phyloP scores from a whole-genome alignment of 345 rosid genomes.

The Cochlearia excelsa region DNA sequence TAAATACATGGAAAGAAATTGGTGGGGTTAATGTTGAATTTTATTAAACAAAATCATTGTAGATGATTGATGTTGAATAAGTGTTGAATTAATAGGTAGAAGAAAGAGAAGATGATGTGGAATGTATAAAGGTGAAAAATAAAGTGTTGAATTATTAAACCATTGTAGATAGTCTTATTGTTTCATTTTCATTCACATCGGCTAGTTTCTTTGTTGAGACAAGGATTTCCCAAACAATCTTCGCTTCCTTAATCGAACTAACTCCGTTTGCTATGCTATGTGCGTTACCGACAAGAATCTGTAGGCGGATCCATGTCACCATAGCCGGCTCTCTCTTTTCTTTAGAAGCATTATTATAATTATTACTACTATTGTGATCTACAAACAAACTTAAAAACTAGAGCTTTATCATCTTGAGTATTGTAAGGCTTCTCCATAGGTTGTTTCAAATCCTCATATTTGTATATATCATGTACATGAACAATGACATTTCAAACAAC shows the following conservation, averaged over 20 bases:
- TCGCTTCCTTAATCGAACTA: slow-evolving; percentile 88
- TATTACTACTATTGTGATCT: no score
- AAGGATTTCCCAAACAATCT: slow-evolving; percentile 77
- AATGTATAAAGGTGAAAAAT: no score
- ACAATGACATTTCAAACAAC: slow-evolving; percentile 63
- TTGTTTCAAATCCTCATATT: slow-evolving; percentile 61
- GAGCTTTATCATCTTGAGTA: slow-evolving; percentile 40
- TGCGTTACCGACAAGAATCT: slow-evolving; percentile 55
- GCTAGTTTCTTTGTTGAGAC: slow-evolving; percentile 61
- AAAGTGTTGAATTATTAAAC: no score
- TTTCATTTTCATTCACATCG: slow-evolving; percentile 48
- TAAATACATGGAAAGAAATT: no score
- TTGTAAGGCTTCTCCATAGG: slow-evolving; percentile 55
- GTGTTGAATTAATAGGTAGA: no score
- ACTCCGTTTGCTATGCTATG: slow-evolving; percentile 67
- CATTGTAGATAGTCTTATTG: no score
- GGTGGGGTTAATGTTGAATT: no score
- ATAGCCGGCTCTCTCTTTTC: slow-evolving; percentile 67
- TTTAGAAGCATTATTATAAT: slow-evolving; percentile 59
- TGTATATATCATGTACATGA: slow-evolving; percentile 61
- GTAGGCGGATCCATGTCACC: slow-evolving; percentile 72
- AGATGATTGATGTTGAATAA: no score
- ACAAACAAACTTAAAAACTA: slow-evolving; percentile 52
- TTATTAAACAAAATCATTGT: no score
- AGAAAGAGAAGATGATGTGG: no score